A percentile compares a stretch with the other conserved stretches of the same genome.
These are phyloP conservation scores for Nicotiana knightiana DNA, from an alignment of 257 asterid genomes.

Conservation along the genomic window DNA sequence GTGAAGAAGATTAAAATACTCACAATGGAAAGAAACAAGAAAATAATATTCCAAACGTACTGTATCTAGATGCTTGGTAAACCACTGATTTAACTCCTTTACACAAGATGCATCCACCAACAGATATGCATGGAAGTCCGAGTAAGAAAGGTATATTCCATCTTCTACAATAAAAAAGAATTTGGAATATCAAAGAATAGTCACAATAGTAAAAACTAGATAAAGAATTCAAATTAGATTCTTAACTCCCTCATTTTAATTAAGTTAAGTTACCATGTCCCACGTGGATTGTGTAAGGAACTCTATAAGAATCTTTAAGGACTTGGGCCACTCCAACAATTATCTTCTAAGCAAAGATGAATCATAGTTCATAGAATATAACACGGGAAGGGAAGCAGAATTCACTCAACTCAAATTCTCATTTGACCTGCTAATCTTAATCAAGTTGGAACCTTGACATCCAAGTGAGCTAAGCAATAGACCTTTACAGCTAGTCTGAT, in stretches of 20 bases:
- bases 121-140: conserved; percentile 82
- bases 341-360: not conserved
- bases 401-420: not conserved
- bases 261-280: not conserved
- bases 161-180: conserved; percentile 49
- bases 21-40: not conserved
- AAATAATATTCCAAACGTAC: conserved; percentile 26
- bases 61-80: conserved; percentile 80
- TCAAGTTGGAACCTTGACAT: not conserved
- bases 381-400: not conserved
- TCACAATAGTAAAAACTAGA: conserved; percentile 2
- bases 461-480: not conserved
- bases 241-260: not conserved
- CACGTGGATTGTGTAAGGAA: not conserved
- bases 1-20: not conserved
- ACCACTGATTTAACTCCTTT: conserved; percentile 93
- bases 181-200: not conserved
- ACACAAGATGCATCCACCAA: conserved; percentile 71
- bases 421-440: not conserved
- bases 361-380: not conserved
- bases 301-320: not conserved
- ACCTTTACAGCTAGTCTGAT: not conserved
- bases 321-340: not conserved
- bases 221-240: not conserved
- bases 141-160: conserved; percentile 80